Percentiles rank a stretch among this genome's conserved stretches.
These are phyloP conservation scores for Gastrolobium villosum DNA, from an alignment of 306 rosid species.

Conservation along the genomic window DNA sequence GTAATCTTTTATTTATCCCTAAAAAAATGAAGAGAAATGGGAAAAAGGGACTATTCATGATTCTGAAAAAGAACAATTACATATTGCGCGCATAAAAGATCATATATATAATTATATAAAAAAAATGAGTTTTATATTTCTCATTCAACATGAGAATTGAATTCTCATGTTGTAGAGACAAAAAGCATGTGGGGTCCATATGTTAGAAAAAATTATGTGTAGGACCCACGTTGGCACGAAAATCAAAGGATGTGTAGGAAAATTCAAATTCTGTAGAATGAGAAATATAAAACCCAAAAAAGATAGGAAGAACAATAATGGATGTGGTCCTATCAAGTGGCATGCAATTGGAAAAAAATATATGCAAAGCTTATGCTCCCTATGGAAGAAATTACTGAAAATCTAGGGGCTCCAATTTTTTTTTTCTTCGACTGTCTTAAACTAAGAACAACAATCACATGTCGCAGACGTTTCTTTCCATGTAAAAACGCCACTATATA, in stretches of 20 bases:
- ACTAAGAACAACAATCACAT: not conserved
- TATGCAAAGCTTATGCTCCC: constrained; percentile 41
- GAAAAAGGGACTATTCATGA: not conserved
- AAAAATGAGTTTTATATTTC: no score
- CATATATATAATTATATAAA: not conserved
- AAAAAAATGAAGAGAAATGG: not conserved
- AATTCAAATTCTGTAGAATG: no score
- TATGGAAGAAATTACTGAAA: constrained; percentile 17
- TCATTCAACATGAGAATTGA: no score
- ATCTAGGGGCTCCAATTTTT: not conserved
- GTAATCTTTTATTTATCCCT: not conserved
- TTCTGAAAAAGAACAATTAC: constrained; percentile 4
- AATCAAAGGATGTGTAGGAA: no score
- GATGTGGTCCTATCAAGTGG: constrained; percentile 44
- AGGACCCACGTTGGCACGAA: no score
- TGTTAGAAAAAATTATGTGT: no score
- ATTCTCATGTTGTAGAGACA: no score
- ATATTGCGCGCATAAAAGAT: not conserved
- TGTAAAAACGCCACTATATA: constrained; percentile 13
- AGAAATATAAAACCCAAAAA: no score
- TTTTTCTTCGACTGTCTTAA: not conserved
- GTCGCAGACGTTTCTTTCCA: constrained; percentile 29
- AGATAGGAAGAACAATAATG: constrained; percentile 40
- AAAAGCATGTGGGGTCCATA: no score
- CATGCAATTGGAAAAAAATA: constrained; percentile 47